Evolutionary conservation across 2,329 filamentous ascomycete species (phyloP).

Genomic region (Epichloe sylvatica): DNA sequence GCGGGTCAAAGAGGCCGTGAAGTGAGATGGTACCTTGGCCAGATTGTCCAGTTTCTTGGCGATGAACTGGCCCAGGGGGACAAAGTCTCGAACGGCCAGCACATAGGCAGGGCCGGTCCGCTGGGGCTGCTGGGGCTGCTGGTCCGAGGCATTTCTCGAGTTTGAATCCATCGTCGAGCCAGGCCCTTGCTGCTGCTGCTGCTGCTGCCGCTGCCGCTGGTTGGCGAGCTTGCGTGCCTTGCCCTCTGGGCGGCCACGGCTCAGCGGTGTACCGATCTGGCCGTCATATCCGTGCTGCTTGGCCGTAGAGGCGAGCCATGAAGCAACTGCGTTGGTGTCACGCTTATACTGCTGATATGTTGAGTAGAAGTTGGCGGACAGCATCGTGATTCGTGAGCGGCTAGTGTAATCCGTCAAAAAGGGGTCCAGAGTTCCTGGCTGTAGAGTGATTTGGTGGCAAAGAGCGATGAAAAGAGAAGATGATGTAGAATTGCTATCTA

Average conservation of each 20-base stretch:
- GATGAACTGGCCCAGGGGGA: not conserved
- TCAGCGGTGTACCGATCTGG: not conserved
- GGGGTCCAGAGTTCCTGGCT: no score
- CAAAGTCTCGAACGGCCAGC: not conserved
- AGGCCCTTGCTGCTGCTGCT: not conserved
- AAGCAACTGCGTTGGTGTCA: not conserved
- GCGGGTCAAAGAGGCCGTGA: not conserved
- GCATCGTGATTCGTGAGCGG: not conserved
- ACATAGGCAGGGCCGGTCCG: not conserved
- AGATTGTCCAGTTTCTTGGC: not conserved
- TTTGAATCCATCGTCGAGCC: not conserved
- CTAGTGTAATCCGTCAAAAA: no score
- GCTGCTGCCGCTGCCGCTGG: not conserved
- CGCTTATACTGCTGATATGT: not conserved
- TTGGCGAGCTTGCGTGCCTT: not conserved
- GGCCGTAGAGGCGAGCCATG: not conserved
- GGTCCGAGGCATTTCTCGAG: not conserved
- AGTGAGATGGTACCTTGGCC: not conserved
- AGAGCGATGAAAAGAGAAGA: no score
- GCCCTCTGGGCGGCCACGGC: not conserved
- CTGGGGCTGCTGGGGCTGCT: not conserved
- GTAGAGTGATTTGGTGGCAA: no score
- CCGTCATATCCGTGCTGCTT: not conserved
- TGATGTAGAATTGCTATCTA: no score
- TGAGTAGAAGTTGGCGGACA: not conserved